Base-by-base conservation (phyloP, 805 yeast genomes). In the Millerozyma miso region DNA sequence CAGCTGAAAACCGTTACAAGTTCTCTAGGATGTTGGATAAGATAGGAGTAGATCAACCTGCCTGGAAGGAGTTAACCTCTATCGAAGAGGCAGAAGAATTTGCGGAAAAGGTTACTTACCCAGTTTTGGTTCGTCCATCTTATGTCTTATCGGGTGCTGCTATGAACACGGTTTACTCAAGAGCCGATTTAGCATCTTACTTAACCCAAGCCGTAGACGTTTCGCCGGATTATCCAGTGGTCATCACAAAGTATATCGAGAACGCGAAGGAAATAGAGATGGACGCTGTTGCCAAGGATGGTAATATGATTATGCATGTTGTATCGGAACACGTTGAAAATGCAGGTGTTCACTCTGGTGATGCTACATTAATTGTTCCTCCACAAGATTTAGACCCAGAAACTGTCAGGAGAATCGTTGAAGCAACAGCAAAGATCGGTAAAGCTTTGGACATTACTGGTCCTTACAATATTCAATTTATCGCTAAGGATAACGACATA, bases 281-380 rank as follows among this genome's bases (percentile, higher is more conserved):
- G 93, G 99, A 91, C 64, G 98, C 97, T 38, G 98, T 91, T 59
- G 98, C 99, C 34, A 80, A 79, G 63, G 87, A 91, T 59, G 99
- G 99, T 67, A 81, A 89, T 66, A 76, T 91, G 70, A 79, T 93
- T 55, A 88, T 91, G 89, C 98, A 91, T 65, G 98, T 89, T 62
- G 97, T 91, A 45, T 88, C 97, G 43, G 98, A 93, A 70, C 99
- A 91, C 65, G 97, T 93, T 52, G 99, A 91, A 73, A 91, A 91
- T 62, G 99, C 99, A 19, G 99, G 99, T 79, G 97, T 91, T 35
- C 99, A 91, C 69, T 91, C 98, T 40, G 99, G 99, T 76, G 99
- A 91, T 69, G 99, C 99, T 48, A 93, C 98, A 38, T 73, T 91
- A 59, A 86, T 91, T 64, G 95, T 91, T 45, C 99, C 99, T 42